Conservation (phyloP, 768 basidiomycete species). For the Tephrocybe rancida region DNA sequence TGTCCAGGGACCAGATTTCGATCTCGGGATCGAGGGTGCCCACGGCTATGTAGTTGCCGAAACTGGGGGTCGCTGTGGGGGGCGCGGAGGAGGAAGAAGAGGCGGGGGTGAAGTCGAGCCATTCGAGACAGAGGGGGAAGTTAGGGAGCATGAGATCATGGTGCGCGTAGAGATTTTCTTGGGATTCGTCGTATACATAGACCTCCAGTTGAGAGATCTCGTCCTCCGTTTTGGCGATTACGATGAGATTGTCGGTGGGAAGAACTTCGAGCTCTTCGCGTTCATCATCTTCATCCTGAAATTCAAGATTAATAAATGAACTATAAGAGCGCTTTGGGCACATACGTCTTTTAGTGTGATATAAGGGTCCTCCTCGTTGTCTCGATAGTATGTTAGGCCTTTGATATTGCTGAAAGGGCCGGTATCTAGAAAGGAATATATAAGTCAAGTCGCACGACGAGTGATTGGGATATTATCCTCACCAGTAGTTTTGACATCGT, state of each 20-base stretch:
- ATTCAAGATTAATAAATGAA: slow-evolving; percentile 9
- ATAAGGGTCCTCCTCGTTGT: slow-evolving; percentile 95
- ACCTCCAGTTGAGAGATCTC: slow-evolving; percentile 95
- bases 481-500: slow-evolving; percentile 56
- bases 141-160: slow-evolving; percentile 98
- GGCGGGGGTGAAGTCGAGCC: slow-evolving; percentile 93
- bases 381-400: slow-evolving; percentile 87
- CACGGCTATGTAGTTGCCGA: slow-evolving; percentile 93
- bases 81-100: slow-evolving; percentile 43
- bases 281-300: slow-evolving; percentile 73
- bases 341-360: slow-evolving; percentile 92
- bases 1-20: slow-evolving; percentile 97
- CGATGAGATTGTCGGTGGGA: slow-evolving; percentile 90
- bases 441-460: slow-evolving; percentile 8
- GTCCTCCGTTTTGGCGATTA: slow-evolving; percentile 94
- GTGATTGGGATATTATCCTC: slow-evolving; percentile 13
- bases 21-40: slow-evolving; percentile 98
- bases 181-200: slow-evolving; percentile 91
- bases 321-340: slow-evolving; percentile 7
- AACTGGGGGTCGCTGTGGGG: slow-evolving; percentile 30
- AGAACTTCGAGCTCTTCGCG: slow-evolving; percentile 87
- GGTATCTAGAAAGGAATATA: slow-evolving; percentile 41
- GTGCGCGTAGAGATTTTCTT: slow-evolving; percentile 93
- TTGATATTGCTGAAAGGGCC: slow-evolving; percentile 96
- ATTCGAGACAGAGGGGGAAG: slow-evolving; percentile 98